Evolutionary conservation across 148 eudicot genomes (phyloP), one percentile per base, ranked within the genome.

Genomic region (Rhododendron griersonianum): DNA sequence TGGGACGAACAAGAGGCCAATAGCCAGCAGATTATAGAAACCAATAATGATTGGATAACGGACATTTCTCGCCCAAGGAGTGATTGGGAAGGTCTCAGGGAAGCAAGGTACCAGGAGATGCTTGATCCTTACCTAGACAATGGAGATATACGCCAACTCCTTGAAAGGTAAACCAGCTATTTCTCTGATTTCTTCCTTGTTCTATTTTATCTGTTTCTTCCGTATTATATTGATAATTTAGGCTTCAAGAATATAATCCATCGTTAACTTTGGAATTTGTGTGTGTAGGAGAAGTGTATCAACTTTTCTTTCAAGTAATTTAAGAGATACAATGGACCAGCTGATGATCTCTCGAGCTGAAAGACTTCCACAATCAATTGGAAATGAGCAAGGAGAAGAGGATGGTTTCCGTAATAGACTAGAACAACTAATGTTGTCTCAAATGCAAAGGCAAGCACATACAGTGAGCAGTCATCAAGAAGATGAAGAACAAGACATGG

Each of bases 81-180:
- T 88, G 93, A 95, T 51, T 96, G 99, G 99, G 96, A 96, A 90
- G 90, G 79, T 87, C 92, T 89, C 55, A 93, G 98, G 85, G 91
- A 93, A 90, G 93, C 87, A 53, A 89, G 99, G 91, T 96, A 96
- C 55, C 84, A 92, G 81, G 98, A 96, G 87, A 91, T 95, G 87
- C 93, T 90, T 81, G 91, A 90, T 73, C 91, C 94, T 84, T 86
- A 55, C 86, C 59, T 88, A 7, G 87, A 91, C 51, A 92, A 96
- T 84, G 91, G 89, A 83, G 99, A 96, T 37, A 93, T 95, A 59
- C 89, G 94, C 9, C 87, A 87, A 78, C 96, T 96, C 61, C 92
- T 96, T 71, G 89, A 93, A 86, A 94, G 98, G 99, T 96, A 88
- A 33, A 25, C 16, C 1, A 51, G 19, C 84, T 81, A 63, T 61